These are phyloP conservation scores for Saprolegnia diclina DNA, from an alignment of 352 stramenopile genomes.

Conservation along the genomic window DNA sequence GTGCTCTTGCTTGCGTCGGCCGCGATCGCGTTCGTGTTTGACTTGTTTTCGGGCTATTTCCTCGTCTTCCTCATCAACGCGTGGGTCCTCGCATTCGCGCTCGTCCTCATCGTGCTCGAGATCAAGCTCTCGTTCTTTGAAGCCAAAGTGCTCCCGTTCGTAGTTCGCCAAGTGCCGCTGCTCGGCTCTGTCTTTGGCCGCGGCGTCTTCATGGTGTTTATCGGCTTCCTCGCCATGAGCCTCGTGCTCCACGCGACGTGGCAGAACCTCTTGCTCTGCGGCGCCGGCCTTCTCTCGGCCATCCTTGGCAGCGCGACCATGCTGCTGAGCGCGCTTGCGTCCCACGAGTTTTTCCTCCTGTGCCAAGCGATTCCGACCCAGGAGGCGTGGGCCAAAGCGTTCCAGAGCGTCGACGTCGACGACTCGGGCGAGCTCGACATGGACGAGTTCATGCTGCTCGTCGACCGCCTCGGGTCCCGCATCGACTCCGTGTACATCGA, in stretches of 20 bases:
- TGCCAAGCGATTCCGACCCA: background rate
- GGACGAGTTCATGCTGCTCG: slow-evolving; percentile 10
- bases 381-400: background rate
- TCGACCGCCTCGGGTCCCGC: background rate
- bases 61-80: slow-evolving; percentile 16
- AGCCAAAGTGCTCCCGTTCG: background rate
- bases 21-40: slow-evolving; percentile 11
- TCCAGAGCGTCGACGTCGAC: slow-evolving; percentile 15
- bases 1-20: background rate
- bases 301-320: slow-evolving; percentile 3
- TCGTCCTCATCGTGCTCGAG: slow-evolving; percentile 15
- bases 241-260: slow-evolving; percentile 17
- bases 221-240: slow-evolving; percentile 12
- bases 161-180: slow-evolving; percentile 5
- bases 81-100: slow-evolving; percentile 20
- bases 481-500: slow-evolving; percentile 15
- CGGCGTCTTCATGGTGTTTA: slow-evolving; percentile 20
- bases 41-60: slow-evolving; percentile 13
- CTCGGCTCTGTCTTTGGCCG: slow-evolving; percentile 14
- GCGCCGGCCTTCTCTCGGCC: slow-evolving; percentile 5
- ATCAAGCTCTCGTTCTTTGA: slow-evolving; percentile 25
- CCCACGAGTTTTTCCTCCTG: slow-evolving; percentile 18
- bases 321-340: slow-evolving; percentile 3
- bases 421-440: slow-evolving; percentile 13
- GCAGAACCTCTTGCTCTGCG: slow-evolving; percentile 23